Evolutionary conservation across 202 grass and related monocot genomes (phyloP).

Genomic region (Dendrocalamus latiflorus): DNA sequence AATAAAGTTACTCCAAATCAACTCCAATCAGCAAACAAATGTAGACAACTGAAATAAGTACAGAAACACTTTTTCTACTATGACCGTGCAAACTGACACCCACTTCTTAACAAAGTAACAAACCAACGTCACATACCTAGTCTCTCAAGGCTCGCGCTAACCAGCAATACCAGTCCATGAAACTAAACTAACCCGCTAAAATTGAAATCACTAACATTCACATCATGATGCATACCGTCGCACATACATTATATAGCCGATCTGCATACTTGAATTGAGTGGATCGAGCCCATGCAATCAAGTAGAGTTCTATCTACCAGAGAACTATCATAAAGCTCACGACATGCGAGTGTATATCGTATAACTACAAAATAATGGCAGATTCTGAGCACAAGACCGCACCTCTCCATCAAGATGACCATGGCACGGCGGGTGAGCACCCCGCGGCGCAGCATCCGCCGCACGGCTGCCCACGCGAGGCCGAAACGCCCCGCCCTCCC

Average conservation of each 20-base stretch:
- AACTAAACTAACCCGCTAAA: background rate
- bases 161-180: background rate
- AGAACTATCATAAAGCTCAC: background rate
- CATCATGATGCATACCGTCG: too few relatives aligned
- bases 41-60: background rate
- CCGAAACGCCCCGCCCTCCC: conserved; percentile 62
- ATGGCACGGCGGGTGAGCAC: conserved; percentile 66
- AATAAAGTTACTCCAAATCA: background rate
- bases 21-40: background rate
- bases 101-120: background rate
- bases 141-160: background rate
- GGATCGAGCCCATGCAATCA: background rate
- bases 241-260: background rate
- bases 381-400: background rate
- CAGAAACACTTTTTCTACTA: background rate
- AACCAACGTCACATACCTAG: background rate
- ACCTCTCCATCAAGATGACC: conserved; percentile 82
- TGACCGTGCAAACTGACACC: background rate
- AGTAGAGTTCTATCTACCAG: background rate
- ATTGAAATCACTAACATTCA: background rate
- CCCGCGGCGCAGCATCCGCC: conserved; percentile 46
- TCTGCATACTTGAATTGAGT: background rate
- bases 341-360: background rate
- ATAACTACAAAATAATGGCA: background rate
- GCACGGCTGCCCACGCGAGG: conserved; percentile 62